These are phyloP conservation scores for Sicyos baderoa DNA, from an alignment of 306 rosid genomes.

Conservation along the genomic window DNA sequence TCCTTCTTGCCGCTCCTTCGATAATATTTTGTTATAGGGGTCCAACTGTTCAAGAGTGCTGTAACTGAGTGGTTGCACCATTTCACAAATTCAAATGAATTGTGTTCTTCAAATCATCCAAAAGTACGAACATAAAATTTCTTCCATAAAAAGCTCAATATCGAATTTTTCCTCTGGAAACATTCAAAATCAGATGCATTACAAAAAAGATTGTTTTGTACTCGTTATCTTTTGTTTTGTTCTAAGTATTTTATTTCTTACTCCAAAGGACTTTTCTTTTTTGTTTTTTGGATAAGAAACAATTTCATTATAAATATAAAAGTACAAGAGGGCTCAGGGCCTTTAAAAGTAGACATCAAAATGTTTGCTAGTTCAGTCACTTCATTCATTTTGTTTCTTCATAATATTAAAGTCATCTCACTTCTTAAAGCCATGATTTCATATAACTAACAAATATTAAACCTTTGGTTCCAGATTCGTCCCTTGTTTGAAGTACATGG, in stretches of 20 bases:
- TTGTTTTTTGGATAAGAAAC: too few species aligned
- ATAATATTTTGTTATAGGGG: too few species aligned
- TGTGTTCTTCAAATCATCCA: not conserved
- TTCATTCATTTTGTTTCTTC: not conserved
- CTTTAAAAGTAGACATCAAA: not conserved
- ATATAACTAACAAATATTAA: slow-evolving; percentile 8
- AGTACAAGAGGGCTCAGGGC: too few species aligned
- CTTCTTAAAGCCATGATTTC: slow-evolving; percentile 12
- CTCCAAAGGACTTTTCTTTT: not conserved
- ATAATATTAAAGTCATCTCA: not conserved
- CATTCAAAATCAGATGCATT: not conserved
- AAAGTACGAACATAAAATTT: not conserved
- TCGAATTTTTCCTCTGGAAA: not conserved
- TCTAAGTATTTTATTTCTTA: not conserved
- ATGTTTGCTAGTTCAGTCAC: not conserved
- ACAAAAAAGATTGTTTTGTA: not conserved
- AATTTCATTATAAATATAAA: not conserved
- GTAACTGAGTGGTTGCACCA: not conserved
- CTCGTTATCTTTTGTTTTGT: not conserved
- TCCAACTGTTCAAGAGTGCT: not conserved
- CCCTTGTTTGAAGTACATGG: slow-evolving; percentile 63
- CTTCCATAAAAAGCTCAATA: not conserved
- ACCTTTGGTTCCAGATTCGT: slow-evolving; percentile 44
- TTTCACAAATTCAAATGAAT: not conserved
- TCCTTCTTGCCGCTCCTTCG: too few species aligned